Evolutionary conservation across 768 basidiomycete genomes (phyloP).

Genomic region (Pleurotus tuoliensis): DNA sequence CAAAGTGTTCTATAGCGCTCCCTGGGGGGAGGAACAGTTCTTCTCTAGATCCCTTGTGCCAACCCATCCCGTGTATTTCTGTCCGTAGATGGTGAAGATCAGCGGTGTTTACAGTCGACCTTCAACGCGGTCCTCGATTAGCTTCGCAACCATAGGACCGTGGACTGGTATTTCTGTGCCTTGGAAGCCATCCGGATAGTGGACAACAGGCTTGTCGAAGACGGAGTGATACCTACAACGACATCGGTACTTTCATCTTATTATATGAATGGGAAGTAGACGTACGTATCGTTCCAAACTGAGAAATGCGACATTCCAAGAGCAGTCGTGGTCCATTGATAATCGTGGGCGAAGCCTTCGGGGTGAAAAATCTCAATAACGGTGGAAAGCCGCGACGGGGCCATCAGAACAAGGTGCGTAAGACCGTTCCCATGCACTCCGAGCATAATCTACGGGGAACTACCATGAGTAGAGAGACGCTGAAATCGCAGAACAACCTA

Average conservation of each 20-base stretch:
- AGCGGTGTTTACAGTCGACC: slow-evolving; percentile 5
- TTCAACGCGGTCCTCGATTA: slow-evolving; percentile 66
- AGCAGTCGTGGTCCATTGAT: slow-evolving; percentile 76
- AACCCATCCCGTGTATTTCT: no score
- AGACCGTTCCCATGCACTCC: slow-evolving; percentile 82
- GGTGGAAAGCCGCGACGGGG: slow-evolving; percentile 65
- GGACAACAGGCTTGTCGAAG: slow-evolving; percentile 41
- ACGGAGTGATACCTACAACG: slow-evolving; percentile 26
- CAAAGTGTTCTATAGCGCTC: no score
- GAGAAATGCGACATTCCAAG: slow-evolving; percentile 74
- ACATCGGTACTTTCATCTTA: neutral
- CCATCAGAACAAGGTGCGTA: slow-evolving; percentile 84
- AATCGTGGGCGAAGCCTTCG: slow-evolving; percentile 79
- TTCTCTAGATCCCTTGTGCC: no score
- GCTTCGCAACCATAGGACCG: slow-evolving; percentile 57
- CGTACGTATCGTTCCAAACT: slow-evolving; percentile 78
- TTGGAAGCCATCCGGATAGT: slow-evolving; percentile 87
- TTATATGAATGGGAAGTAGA: slow-evolving; percentile 12
- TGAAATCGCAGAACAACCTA: slow-evolving; percentile 27
- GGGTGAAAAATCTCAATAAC: slow-evolving; percentile 88
- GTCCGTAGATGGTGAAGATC: no score
- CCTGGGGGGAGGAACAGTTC: no score
- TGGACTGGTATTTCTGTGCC: slow-evolving; percentile 71
- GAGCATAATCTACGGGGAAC: slow-evolving; percentile 48
- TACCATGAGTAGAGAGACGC: neutral